These are phyloP conservation scores for Bondarzewia mesenterica DNA, from an alignment of 1,284 basidiomycete species.

Conservation along the genomic window DNA sequence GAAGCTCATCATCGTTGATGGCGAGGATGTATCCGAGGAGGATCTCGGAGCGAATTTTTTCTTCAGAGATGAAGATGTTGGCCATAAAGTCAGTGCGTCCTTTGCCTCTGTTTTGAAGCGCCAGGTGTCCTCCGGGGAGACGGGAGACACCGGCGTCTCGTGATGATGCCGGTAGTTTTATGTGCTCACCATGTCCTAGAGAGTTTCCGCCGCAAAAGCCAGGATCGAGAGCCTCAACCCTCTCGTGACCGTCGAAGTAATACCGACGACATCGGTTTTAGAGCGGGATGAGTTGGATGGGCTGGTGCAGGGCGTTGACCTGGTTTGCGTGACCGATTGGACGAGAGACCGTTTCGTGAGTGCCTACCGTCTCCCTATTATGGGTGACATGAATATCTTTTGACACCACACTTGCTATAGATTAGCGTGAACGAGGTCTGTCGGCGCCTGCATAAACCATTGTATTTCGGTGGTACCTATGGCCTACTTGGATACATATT, in stretches of 20 bases:
- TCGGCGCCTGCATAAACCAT: constrained; percentile 62
- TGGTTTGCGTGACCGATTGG: constrained; percentile 81
- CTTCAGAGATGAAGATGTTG: constrained; percentile 89
- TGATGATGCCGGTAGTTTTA: neutral
- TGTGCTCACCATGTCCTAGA: constrained; percentile 36
- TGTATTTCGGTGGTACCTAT: constrained; percentile 86
- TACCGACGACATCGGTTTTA: constrained; percentile 43
- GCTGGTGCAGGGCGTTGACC: constrained; percentile 59
- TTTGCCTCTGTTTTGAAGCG: constrained; percentile 1
- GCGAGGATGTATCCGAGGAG: constrained; percentile 54
- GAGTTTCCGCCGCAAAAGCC: constrained; percentile 75
- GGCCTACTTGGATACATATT: constrained; percentile 94
- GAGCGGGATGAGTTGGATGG: constrained; percentile 48
- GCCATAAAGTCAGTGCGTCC: constrained; percentile 57
- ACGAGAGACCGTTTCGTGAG: constrained; percentile 64
- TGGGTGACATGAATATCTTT: no score
- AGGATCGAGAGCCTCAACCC: constrained; percentile 90
- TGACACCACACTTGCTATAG: no score
- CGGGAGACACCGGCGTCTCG: neutral
- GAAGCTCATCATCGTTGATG: constrained; percentile 61
- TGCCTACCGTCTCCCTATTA: constrained; percentile 9
- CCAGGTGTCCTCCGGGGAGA: neutral
- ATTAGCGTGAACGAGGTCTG: constrained; percentile 72
- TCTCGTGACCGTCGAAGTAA: constrained; percentile 73
- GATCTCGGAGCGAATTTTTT: constrained; percentile 93